Evolutionary conservation across 2,329 filamentous ascomycete species (phyloP).

Genomic region (Penicillium sp.): DNA sequence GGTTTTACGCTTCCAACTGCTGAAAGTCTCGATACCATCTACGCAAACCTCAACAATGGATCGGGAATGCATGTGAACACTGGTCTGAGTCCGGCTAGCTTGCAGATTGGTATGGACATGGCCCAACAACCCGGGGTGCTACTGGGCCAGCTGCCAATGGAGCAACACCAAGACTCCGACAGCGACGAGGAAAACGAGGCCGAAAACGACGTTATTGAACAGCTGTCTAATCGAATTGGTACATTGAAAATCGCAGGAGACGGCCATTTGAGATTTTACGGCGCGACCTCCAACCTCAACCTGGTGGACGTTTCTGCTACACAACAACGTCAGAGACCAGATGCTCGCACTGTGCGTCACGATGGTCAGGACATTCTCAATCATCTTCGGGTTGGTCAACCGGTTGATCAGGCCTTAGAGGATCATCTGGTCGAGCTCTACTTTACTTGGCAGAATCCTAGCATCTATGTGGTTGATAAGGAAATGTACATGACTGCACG

Average conservation of each 20-base stretch:
- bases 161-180: slow-evolving; percentile 31
- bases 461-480: slow-evolving; percentile 48
- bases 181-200: slow-evolving; percentile 42
- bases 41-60: slow-evolving; percentile 31
- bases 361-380: slow-evolving; percentile 44
- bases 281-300: slow-evolving; percentile 48
- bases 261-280: slow-evolving; percentile 48
- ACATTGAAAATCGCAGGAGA: slow-evolving; percentile 46
- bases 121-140: slow-evolving; percentile 25
- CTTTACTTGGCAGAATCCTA: slow-evolving; percentile 52
- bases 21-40: slow-evolving; percentile 36
- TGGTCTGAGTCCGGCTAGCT: slow-evolving; percentile 26
- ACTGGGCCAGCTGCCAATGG: slow-evolving; percentile 21
- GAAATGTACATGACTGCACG: slow-evolving; percentile 41
- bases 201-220: slow-evolving; percentile 44
- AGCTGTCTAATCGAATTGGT: slow-evolving; percentile 47
- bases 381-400: slow-evolving; percentile 43
- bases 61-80: slow-evolving; percentile 21
- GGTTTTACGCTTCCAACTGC: slow-evolving; percentile 39
- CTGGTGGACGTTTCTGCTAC: slow-evolving; percentile 42
- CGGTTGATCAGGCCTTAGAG: slow-evolving; percentile 43
- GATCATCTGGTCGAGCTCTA: slow-evolving; percentile 48
- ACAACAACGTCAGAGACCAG: slow-evolving; percentile 35
- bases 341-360: slow-evolving; percentile 40
- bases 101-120: slow-evolving; percentile 29